A percentile compares a stretch with the other conserved stretches of the same genome.
Conservation (phyloP, 176 grass and related monocot species). For the Aegilops speltoides region DNA sequence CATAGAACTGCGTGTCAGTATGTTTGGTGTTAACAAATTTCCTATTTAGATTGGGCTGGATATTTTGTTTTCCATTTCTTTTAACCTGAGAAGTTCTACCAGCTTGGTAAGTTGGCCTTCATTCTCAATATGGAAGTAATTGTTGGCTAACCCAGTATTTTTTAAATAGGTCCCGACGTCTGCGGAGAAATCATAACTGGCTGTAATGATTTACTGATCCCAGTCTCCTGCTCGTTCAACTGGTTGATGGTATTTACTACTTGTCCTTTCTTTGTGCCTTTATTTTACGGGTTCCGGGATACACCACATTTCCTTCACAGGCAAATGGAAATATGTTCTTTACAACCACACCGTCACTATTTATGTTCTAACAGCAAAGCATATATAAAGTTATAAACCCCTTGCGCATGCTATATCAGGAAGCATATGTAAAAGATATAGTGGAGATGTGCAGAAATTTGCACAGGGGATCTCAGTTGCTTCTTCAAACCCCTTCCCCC, state of each 20-base stretch:
- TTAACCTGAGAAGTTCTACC: neutral
- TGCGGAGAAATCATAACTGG: neutral
- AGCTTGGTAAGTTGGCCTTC: neutral
- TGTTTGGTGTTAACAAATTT: neutral
- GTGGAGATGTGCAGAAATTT: neutral
- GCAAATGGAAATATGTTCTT: neutral
- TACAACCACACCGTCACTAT: neutral
- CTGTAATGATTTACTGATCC: conserved; percentile 20
- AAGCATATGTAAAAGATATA: neutral
- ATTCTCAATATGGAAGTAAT: neutral
- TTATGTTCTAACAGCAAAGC: neutral
- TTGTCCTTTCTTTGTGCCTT: neutral
- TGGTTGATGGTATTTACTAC: conserved; percentile 19
- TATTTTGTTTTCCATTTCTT: neutral
- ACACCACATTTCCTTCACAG: neutral
- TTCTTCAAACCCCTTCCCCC: neutral
- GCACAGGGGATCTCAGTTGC: neutral
- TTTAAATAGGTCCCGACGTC: conserved; percentile 7
- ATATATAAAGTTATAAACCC: neutral
- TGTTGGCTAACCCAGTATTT: neutral
- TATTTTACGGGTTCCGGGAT: neutral
- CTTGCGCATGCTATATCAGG: too few relatives aligned
- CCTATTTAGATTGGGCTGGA: neutral
- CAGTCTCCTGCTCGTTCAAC: neutral
- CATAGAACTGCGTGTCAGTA: neutral